A percentile compares a stretch with the other conserved stretches of the same genome.
phyloP scores from a whole-genome alignment of 768 basidiomycete genomes.

The Russula ochroleuca region DNA sequence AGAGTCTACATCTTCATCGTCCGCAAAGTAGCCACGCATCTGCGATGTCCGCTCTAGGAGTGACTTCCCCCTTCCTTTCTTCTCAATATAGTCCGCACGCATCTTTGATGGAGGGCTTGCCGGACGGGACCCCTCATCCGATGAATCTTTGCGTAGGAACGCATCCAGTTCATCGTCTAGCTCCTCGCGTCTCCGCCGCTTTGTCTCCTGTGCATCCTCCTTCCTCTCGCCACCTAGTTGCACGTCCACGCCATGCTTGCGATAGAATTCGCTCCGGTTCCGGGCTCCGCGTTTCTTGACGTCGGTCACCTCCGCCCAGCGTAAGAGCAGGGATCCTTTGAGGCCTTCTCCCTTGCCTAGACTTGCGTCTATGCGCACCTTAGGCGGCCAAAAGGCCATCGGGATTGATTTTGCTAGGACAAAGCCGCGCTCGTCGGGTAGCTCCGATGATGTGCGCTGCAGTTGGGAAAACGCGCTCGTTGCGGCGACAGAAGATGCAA shows the following conservation, averaged over 20 bases:
- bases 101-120: constrained; percentile 53
- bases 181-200: constrained; percentile 38
- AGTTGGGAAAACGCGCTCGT: constrained; percentile 48
- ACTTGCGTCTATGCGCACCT: constrained; percentile 68
- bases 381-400: constrained; percentile 70
- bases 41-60: constrained; percentile 54
- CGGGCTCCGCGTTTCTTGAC: constrained; percentile 76
- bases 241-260: constrained; percentile 59
- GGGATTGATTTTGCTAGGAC: constrained; percentile 67
- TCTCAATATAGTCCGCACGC: constrained; percentile 59
- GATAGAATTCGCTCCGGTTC: constrained; percentile 73
- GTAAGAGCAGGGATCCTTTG: constrained; percentile 62
- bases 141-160: constrained; percentile 51
- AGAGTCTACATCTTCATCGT: constrained; percentile 29
- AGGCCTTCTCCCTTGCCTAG: constrained; percentile 67
- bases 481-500: constrained; percentile 52
- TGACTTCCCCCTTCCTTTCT: constrained; percentile 39
- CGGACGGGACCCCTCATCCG: constrained; percentile 29
- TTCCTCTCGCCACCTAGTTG: constrained; percentile 47
- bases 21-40: constrained; percentile 39
- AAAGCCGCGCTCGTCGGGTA: constrained; percentile 51
- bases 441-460: constrained; percentile 48
- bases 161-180: constrained; percentile 68
- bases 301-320: constrained; percentile 69
- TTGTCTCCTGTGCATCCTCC: constrained; percentile 26